Conservation (phyloP, 2,329 filamentous ascomycete species). For the Fusarium annulatum region DNA sequence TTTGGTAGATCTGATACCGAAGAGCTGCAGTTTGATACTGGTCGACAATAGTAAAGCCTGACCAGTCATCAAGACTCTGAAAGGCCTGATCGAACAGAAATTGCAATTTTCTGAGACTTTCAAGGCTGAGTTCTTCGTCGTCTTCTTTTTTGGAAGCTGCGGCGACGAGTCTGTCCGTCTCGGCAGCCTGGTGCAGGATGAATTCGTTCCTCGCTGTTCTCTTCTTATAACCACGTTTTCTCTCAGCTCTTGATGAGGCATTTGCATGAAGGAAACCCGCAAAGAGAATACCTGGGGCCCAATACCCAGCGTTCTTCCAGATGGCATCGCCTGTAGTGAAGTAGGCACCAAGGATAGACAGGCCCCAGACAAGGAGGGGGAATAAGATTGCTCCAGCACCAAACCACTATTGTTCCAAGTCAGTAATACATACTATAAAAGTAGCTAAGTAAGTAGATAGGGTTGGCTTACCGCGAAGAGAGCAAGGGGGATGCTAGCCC, state of each 20-base stretch:
- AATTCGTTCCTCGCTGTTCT: not conserved
- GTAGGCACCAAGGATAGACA: not conserved
- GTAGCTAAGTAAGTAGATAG: rapidly evolving
- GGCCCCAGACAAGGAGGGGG: not conserved
- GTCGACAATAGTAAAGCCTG: not conserved
- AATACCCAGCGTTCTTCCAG: not conserved
- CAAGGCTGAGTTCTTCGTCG: not conserved
- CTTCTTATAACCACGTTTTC: rapidly evolving
- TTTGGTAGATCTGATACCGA: not conserved
- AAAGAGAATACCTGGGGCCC: not conserved
- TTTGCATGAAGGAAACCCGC: not conserved
- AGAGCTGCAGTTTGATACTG: not conserved
- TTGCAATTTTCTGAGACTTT: not conserved
- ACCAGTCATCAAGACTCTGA: not conserved
- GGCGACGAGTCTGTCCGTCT: not conserved
- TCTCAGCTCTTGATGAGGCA: rapidly evolving
- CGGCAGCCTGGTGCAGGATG: not conserved
- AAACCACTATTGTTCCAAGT: not conserved
- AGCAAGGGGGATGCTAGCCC: not conserved
- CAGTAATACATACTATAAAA: rapidly evolving
- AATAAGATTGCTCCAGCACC: not conserved
- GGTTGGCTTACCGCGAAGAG: not conserved
- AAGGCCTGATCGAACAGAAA: not conserved
- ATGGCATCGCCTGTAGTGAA: not conserved
- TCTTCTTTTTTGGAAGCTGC: not conserved